Conservation (phyloP, 768 basidiomycete genomes). For the Naganishia vishniacii region DNA sequence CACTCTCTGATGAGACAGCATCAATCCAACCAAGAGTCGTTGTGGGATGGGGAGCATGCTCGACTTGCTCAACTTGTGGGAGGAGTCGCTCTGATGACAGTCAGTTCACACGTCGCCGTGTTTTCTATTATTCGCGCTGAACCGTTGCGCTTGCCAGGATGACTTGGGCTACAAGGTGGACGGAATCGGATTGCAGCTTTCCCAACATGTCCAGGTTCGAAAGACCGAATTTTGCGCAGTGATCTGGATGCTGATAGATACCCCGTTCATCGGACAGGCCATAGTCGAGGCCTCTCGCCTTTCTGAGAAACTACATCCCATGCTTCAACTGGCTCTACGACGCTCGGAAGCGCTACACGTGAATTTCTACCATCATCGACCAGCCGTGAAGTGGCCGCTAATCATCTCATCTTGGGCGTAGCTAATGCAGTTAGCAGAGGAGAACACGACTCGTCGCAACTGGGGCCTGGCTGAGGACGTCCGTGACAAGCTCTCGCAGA, state of each 20-base stretch:
- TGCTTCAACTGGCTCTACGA: neutral
- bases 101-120: neutral
- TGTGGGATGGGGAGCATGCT: neutral
- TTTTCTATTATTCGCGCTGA: neutral
- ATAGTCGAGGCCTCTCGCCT: neutral
- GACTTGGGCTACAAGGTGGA: neutral
- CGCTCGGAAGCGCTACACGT: slow-evolving; percentile 4
- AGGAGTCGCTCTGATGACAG: neutral
- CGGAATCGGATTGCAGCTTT: neutral
- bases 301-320: neutral
- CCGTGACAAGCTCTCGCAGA: neutral
- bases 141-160: neutral
- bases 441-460: neutral
- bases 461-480: neutral
- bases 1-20: neutral
- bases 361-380: neutral
- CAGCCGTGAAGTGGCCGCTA: neutral
- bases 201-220: neutral
- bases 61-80: neutral
- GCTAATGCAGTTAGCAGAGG: neutral
- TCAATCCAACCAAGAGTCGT: neutral
- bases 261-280: neutral
- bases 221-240: neutral
- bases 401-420: neutral
- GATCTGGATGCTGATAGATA: too few relatives aligned